Conservation (phyloP, 148 eudicot species). For the Amaranthus hypochondriacus region DNA sequence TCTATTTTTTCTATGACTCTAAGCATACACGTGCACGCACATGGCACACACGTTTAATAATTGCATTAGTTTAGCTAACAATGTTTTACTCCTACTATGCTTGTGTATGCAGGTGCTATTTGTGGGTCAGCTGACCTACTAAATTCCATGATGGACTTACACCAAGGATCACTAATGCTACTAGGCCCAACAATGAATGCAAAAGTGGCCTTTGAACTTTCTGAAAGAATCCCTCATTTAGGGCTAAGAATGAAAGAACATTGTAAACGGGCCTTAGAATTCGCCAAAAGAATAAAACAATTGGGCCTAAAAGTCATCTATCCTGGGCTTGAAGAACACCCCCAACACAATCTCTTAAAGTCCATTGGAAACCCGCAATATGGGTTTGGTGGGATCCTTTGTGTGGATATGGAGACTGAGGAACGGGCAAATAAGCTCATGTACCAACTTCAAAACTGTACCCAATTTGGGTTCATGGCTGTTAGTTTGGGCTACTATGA, state of each 20-base stretch:
- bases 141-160: conserved; percentile 98
- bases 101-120: conserved; percentile 55
- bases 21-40: too few relatives aligned
- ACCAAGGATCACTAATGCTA: conserved; percentile 79
- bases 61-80: too few relatives aligned
- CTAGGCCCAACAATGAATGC: conserved; percentile 98
- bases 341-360: conserved; percentile 61
- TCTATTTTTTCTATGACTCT: too few relatives aligned
- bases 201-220: conserved; percentile 88
- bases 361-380: conserved; percentile 55
- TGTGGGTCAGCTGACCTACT: conserved; percentile 85
- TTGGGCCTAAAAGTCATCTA: conserved; percentile 81
- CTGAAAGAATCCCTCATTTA: conserved; percentile 84
- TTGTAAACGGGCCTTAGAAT: conserved; percentile 61
- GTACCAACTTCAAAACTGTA: conserved; percentile 65
- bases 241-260: conserved; percentile 90
- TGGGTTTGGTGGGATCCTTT: conserved; percentile 80
- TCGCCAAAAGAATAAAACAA: conserved; percentile 66
- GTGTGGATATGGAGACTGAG: conserved; percentile 84
- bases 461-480: conserved; percentile 88
- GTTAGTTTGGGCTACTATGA: conserved; percentile 95
- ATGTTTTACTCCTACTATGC: neutral
- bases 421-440: conserved; percentile 69
- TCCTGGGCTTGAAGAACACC: conserved; percentile 89
- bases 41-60: too few relatives aligned